Conservation (phyloP, 2,329 filamentous ascomycete genomes). For the Colletotrichum tabaci region DNA sequence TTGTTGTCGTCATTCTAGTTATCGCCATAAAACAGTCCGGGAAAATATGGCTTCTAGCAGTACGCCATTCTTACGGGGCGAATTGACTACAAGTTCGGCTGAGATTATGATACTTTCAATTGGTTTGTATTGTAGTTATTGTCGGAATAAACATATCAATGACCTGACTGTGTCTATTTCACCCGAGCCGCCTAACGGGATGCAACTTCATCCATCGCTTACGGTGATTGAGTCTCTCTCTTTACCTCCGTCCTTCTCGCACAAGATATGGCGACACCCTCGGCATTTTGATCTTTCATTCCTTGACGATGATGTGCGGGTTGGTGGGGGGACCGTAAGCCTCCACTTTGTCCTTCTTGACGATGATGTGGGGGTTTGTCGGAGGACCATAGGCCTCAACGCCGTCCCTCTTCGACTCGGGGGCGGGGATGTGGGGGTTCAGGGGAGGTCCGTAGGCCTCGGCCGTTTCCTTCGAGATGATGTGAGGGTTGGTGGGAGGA, state of each 20-base stretch:
- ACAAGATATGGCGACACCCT: too few relatives aligned
- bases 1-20: too few relatives aligned
- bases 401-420: slow-evolving; percentile 14
- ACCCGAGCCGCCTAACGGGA: too few relatives aligned
- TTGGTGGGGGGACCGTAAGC: slow-evolving; percentile 28
- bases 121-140: too few relatives aligned
- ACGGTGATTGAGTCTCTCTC: neutral
- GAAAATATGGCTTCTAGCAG: too few relatives aligned
- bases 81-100: too few relatives aligned
- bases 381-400: slow-evolving; percentile 34
- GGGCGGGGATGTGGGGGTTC: slow-evolving; percentile 25
- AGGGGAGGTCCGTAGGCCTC: slow-evolving; percentile 31
- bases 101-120: too few relatives aligned
- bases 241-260: neutral
- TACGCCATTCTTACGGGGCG: too few relatives aligned
- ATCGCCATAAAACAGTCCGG: too few relatives aligned
- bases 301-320: slow-evolving; percentile 28
- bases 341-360: slow-evolving; percentile 16
- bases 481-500: slow-evolving; percentile 28
- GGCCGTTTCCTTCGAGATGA: slow-evolving; percentile 14
- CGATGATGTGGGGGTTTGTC: slow-evolving; percentile 29
- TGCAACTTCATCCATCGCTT: too few relatives aligned
- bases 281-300: neutral
- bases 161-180: too few relatives aligned
- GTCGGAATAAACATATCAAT: too few relatives aligned